These are phyloP conservation scores for Lyophyllum shimeji DNA, from an alignment of 768 basidiomycete species.

Conservation along the genomic window DNA sequence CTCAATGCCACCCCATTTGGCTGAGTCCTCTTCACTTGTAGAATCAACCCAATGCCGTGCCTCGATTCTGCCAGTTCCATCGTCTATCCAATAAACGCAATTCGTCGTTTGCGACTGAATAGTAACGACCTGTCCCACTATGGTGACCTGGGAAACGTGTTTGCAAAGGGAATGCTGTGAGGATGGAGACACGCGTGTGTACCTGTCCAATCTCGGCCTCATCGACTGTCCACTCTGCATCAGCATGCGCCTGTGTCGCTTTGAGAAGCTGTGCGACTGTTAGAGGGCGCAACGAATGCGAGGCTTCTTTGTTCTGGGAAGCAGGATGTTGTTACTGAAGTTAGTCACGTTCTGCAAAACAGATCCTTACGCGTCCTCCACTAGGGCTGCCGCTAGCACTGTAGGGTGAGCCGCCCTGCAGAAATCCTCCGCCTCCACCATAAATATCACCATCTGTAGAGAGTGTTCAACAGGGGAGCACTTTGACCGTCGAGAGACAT, in stretches of 20 bases:
- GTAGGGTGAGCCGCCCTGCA: constrained; percentile 61
- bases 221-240: constrained; percentile 87
- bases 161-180: neutral
- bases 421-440: constrained; percentile 54
- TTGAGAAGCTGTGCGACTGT: constrained; percentile 74
- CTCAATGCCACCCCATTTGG: constrained; percentile 48
- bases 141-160: constrained; percentile 51
- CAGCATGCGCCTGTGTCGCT: constrained; percentile 82
- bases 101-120: constrained; percentile 77
- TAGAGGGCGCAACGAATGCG: constrained; percentile 58
- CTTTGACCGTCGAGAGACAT: constrained; percentile 12
- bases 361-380: constrained; percentile 40
- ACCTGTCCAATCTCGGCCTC: constrained; percentile 82
- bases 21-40: constrained; percentile 52
- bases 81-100: constrained; percentile 75
- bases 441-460: constrained; percentile 40
- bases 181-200: constrained; percentile 8
- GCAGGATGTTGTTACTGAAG: neutral
- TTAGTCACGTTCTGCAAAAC: neutral
- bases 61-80: constrained; percentile 80
- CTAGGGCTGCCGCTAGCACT: constrained; percentile 61
- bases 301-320: constrained; percentile 35
- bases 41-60: constrained; percentile 84
- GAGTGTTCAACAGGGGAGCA: constrained; percentile 13
- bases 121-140: constrained; percentile 73